Evolutionary conservation across 2,329 filamentous ascomycete species (phyloP).

Genomic region (Colletotrichum cereale): DNA sequence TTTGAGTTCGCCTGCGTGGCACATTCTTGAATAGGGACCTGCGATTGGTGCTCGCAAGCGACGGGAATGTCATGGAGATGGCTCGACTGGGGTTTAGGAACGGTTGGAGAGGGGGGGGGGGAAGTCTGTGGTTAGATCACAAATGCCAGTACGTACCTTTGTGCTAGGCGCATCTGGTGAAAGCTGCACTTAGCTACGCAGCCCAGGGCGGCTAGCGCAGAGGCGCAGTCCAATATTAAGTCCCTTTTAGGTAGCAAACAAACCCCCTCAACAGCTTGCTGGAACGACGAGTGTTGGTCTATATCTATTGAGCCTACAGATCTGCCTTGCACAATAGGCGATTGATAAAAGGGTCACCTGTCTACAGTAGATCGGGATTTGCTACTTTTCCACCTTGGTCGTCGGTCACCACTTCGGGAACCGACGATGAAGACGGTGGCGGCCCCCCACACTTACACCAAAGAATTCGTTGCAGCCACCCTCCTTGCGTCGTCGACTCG

Average conservation of each 20-base stretch:
- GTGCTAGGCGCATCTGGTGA: conserved; percentile 4
- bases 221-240: conserved; percentile 30
- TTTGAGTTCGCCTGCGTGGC: conserved; percentile 23
- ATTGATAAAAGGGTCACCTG: background rate
- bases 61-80: conserved; percentile 14
- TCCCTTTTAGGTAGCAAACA: conserved; percentile 7
- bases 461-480: background rate
- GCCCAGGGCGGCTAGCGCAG: conserved; percentile 11
- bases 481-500: background rate
- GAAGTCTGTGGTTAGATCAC: background rate
- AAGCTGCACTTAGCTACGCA: background rate
- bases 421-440: background rate
- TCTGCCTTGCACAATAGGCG: conserved; percentile 18
- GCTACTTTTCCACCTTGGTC: background rate
- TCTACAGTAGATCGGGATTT: background rate
- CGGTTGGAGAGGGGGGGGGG: background rate
- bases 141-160: conserved; percentile 11
- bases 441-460: background rate
- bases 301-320: conserved; percentile 4
- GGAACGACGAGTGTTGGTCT: background rate
- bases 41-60: conserved; percentile 31
- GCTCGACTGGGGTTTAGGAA: background rate
- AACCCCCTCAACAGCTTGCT: background rate
- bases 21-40: conserved; percentile 23
- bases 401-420: conserved; percentile 24